Conservation (phyloP, 1,139 yeast genomes). For the Entelexis paramagnoliae region DNA sequence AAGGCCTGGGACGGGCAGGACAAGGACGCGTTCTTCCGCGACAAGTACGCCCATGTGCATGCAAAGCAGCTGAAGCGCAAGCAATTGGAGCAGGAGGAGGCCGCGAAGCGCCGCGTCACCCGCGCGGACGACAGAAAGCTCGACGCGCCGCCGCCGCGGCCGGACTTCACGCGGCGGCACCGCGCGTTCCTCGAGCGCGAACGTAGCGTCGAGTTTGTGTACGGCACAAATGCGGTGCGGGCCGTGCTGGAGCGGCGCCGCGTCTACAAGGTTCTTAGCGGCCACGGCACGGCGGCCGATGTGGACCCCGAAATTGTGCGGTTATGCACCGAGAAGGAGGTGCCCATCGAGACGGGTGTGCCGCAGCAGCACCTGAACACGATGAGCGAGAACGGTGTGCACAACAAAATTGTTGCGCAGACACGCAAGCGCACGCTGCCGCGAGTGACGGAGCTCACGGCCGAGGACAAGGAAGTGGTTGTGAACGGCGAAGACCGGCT, state of each 20-base stretch:
- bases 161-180: conserved; percentile 16
- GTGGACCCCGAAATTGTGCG: conserved; percentile 17
- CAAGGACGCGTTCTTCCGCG: conserved; percentile 46
- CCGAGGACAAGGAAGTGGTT: neutral
- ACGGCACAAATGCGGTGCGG: conserved; percentile 65
- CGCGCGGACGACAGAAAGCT: too few relatives aligned
- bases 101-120: neutral
- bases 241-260: conserved; percentile 53
- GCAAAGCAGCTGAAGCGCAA: conserved; percentile 35
- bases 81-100: conserved; percentile 15
- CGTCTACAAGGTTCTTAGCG: conserved; percentile 35
- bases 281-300: conserved; percentile 12
- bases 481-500: conserved; percentile 6
- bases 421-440: conserved; percentile 17
- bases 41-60: conserved; percentile 50
- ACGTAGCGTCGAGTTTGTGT: conserved; percentile 57
- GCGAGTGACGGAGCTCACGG: neutral
- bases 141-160: conserved; percentile 1
- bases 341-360: conserved; percentile 38
- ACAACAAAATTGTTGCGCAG: conserved; percentile 57
- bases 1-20: conserved; percentile 52
- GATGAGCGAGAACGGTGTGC: conserved; percentile 60
- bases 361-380: conserved; percentile 50
- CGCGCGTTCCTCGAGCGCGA: conserved; percentile 13
- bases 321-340: conserved; percentile 32